phyloP scores from a whole-genome alignment of 495 filamentous ascomycete species.

The Choiromyces venosus region DNA sequence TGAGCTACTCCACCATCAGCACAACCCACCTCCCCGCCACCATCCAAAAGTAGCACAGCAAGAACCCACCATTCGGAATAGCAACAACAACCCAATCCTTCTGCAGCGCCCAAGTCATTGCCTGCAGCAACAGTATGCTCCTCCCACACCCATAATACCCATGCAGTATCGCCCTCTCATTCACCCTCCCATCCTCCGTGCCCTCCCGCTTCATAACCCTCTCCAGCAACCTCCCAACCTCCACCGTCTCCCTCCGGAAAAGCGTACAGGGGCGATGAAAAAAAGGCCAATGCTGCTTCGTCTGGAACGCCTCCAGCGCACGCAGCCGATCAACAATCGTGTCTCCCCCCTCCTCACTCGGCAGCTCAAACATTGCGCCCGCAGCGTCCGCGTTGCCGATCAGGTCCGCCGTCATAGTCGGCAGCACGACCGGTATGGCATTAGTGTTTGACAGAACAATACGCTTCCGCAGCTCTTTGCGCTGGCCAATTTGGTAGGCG shows the following conservation, averaged over 20 bases:
- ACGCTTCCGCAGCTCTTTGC: slow-evolving; percentile 78
- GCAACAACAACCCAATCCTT: slow-evolving; percentile 85
- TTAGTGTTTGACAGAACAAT: slow-evolving; percentile 91
- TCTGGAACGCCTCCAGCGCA: slow-evolving; percentile 79
- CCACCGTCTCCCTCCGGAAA: slow-evolving; percentile 66
- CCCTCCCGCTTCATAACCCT: slow-evolving; percentile 43
- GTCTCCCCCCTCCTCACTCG: slow-evolving; percentile 46
- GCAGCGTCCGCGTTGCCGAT: slow-evolving; percentile 49
- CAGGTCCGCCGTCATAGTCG: slow-evolving; percentile 49
- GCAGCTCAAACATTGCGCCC: slow-evolving; percentile 64
- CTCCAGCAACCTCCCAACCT: slow-evolving; percentile 60
- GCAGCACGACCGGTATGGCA: slow-evolving; percentile 69
- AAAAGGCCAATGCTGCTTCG: slow-evolving; percentile 79
- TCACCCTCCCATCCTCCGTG: slow-evolving; percentile 28
- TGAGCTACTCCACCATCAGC: slow-evolving; percentile 55
- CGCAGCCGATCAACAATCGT: slow-evolving; percentile 68
- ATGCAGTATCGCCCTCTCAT: slow-evolving; percentile 57
- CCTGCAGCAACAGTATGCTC: slow-evolving; percentile 78
- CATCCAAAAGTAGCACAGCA: slow-evolving; percentile 16
- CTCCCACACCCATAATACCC: slow-evolving; percentile 75
- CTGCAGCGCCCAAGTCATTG: slow-evolving; percentile 71
- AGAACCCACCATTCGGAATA: slow-evolving; percentile 73
- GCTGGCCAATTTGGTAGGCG: slow-evolving; percentile 63
- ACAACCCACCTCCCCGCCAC: background rate
- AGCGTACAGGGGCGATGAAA: slow-evolving; percentile 75